A percentile compares a stretch with the other conserved stretches of the same genome.
Evolutionary conservation across 306 rosid species (phyloP).

Genomic region (Fagus crenata): DNA sequence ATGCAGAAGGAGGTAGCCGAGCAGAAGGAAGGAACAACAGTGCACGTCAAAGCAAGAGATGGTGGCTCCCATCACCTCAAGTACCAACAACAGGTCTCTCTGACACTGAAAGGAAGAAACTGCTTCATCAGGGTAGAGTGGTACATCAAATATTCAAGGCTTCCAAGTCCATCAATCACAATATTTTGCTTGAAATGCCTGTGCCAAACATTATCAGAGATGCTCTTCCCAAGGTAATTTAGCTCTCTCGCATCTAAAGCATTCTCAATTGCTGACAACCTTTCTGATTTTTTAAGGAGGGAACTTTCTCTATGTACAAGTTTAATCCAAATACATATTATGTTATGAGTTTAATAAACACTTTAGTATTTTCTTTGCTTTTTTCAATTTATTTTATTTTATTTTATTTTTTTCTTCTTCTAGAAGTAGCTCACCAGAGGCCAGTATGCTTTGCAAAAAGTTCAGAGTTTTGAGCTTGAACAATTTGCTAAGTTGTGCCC

Average conservation of each 20-base stretch:
- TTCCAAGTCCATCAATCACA: conserved; percentile 78
- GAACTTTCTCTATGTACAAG: conserved; percentile 1
- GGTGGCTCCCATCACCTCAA: conserved; percentile 94
- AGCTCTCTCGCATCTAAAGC: conserved; percentile 10
- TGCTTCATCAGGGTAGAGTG: conserved; percentile 66
- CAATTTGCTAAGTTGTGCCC: not conserved
- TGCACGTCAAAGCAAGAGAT: conserved; percentile 53
- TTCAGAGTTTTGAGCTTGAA: not conserved
- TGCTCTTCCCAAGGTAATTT: conserved; percentile 73
- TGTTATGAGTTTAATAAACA: not conserved
- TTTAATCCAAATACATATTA: not conserved
- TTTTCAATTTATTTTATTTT: not conserved
- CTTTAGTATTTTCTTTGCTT: not conserved
- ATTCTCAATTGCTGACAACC: not conserved
- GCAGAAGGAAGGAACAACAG: conserved; percentile 60
- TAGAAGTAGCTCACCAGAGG: not conserved
- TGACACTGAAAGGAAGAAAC: conserved; percentile 51
- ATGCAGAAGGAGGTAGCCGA: conserved; percentile 81
- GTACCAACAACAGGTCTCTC: conserved; percentile 81
- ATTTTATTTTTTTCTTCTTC: not conserved
- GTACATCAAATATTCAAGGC: conserved; percentile 90
- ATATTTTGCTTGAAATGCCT: conserved; percentile 79
- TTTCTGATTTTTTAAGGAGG: conserved; percentile 14
- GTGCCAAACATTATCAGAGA: conserved; percentile 63
- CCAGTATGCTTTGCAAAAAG: not conserved